phyloP scores from a whole-genome alignment of 768 basidiomycete species.

The Lactarius evosmus region DNA sequence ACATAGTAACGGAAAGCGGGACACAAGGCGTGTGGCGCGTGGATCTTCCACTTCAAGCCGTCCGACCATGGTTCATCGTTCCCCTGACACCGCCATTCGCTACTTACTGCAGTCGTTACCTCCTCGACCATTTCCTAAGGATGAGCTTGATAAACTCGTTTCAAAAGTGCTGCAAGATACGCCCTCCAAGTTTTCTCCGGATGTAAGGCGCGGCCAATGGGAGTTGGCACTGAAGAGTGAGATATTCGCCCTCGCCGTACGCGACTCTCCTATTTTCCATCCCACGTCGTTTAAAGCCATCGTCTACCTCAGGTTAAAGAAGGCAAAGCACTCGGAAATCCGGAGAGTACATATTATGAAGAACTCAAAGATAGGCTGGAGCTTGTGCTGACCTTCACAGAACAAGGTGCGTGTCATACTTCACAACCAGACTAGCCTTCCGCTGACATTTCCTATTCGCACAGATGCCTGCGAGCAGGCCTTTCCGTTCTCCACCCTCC shows the following conservation, averaged over 20 bases:
- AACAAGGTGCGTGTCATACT: conserved; percentile 52
- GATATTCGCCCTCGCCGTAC: conserved; percentile 67
- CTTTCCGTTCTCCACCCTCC: conserved; percentile 69
- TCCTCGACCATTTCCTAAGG: conserved; percentile 22
- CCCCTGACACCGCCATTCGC: conserved; percentile 26
- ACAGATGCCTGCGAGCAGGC: conserved; percentile 74
- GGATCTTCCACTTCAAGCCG: background rate
- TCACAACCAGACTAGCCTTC: conserved; percentile 1
- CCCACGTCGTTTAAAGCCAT: background rate
- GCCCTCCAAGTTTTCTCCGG: conserved; percentile 38
- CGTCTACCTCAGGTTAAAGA: conserved; percentile 52
- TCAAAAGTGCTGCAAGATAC: conserved; percentile 20
- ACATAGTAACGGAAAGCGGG: conserved; percentile 1
- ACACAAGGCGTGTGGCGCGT: background rate
- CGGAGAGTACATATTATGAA: conserved; percentile 55
- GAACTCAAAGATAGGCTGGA: conserved; percentile 63
- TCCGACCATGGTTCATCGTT: conserved; percentile 21
- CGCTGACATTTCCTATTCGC: conserved; percentile 15
- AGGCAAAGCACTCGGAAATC: conserved; percentile 56
- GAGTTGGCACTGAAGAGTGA: conserved; percentile 69
- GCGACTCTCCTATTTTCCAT: background rate
- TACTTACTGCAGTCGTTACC: conserved; percentile 17
- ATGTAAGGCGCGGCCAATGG: conserved; percentile 70
- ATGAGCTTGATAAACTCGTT: conserved; percentile 20
- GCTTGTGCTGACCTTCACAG: conserved; percentile 70